Conservation (phyloP, 108 stramenopile genomes). For the Skeletonema potamos region DNA sequence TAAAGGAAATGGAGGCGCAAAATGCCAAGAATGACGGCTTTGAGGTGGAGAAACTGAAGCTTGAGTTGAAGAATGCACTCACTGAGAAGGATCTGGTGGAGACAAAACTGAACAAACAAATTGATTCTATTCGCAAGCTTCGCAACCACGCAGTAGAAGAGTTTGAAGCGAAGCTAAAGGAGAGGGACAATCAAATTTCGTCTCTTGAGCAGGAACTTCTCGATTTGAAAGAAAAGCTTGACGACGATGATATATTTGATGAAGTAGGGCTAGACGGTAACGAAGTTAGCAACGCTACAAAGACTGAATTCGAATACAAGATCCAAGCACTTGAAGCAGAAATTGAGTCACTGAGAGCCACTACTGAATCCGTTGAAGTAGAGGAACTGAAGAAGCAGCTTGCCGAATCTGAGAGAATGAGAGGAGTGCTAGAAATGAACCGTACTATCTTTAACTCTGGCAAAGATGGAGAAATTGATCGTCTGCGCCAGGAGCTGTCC, state of each 20-base stretch:
- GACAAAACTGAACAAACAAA: slow-evolving; percentile 32
- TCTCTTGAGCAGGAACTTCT: slow-evolving; percentile 31
- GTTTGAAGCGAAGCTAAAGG: slow-evolving; percentile 35
- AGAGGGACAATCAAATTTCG: slow-evolving; percentile 42
- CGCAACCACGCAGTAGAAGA: slow-evolving; percentile 41
- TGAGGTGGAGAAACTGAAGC: slow-evolving; percentile 39
- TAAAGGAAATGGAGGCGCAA: slow-evolving; percentile 14
- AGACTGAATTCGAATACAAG: slow-evolving; percentile 22
- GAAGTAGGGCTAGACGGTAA: slow-evolving; percentile 8
- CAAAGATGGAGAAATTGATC: slow-evolving; percentile 72
- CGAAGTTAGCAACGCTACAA: slow-evolving; percentile 3
- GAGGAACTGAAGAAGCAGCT: slow-evolving; percentile 36
- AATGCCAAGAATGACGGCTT: slow-evolving; percentile 13
- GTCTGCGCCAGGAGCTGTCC: slow-evolving; percentile 61
- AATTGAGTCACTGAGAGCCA: slow-evolving; percentile 30
- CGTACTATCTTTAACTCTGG: slow-evolving; percentile 40
- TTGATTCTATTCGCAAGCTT: slow-evolving; percentile 48
- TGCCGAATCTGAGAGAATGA: slow-evolving; percentile 45
- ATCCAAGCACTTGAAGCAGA: slow-evolving; percentile 50
- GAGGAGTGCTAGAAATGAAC: slow-evolving; percentile 59
- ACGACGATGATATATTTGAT: slow-evolving; percentile 24
- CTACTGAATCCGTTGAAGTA: slow-evolving; percentile 22
- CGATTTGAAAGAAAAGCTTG: slow-evolving; percentile 26
- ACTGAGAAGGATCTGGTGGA: slow-evolving; percentile 24
- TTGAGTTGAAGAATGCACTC: slow-evolving; percentile 47